Evolutionary conservation across 805 yeast genomes (phyloP).

Genomic region (Suhomyces tanzawaensis): DNA sequence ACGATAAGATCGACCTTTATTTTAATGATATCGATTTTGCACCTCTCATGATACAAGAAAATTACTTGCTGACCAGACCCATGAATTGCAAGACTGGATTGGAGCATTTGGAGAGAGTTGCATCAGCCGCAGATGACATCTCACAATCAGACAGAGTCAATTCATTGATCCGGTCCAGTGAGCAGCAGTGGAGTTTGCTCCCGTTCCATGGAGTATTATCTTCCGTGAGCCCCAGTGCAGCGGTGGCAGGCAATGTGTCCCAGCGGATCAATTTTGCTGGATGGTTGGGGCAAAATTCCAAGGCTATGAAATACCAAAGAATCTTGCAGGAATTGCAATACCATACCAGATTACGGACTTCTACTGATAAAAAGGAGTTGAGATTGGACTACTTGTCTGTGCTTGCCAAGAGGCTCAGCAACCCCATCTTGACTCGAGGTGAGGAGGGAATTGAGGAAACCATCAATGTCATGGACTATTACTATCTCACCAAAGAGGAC

Average conservation of each 20-base stretch:
- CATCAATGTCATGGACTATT: constrained; percentile 75
- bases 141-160: constrained; percentile 85
- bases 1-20: constrained; percentile 82
- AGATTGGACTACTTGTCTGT: constrained; percentile 75
- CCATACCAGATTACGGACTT: constrained; percentile 77
- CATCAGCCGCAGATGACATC: constrained; percentile 81
- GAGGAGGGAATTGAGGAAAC: constrained; percentile 64
- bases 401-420: constrained; percentile 52
- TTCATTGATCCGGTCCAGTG: constrained; percentile 78
- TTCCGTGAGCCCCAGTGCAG: constrained; percentile 73
- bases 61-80: constrained; percentile 72
- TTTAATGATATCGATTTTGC: constrained; percentile 94
- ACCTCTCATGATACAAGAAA: constrained; percentile 95
- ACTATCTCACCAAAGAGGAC: constrained; percentile 84
- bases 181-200: constrained; percentile 90
- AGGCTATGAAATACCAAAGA: constrained; percentile 72
- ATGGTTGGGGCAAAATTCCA: constrained; percentile 90
- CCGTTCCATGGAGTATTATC: constrained; percentile 90
- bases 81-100: constrained; percentile 31
- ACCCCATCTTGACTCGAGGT: constrained; percentile 56
- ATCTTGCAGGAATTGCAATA: constrained; percentile 83
- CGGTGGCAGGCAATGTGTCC: constrained; percentile 66
- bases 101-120: constrained; percentile 59
- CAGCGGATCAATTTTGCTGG: constrained; percentile 77
- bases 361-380: constrained; percentile 71